Conservation (phyloP, 495 filamentous ascomycete species). For the Amphirosellinia nigrospora region DNA sequence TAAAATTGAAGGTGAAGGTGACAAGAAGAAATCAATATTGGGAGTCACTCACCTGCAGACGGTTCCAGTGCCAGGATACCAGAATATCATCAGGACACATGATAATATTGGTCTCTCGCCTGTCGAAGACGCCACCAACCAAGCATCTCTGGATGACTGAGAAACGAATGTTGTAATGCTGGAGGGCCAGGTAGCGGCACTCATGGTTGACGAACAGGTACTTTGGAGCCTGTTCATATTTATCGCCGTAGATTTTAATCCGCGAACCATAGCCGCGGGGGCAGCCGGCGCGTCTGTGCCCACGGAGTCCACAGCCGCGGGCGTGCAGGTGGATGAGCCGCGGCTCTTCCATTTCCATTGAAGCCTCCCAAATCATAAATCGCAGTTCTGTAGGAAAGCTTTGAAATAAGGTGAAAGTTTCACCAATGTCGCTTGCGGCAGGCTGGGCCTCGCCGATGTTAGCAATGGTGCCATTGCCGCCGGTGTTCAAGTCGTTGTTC, state of each 20-base stretch:
- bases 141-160: not conserved
- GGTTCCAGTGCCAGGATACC: not conserved
- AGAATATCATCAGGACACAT: constrained; percentile 10
- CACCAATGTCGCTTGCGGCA: too few species aligned
- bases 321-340: constrained; percentile 8
- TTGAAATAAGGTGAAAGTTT: not conserved
- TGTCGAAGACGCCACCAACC: not conserved
- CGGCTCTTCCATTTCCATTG: not conserved
- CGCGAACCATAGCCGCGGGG: not conserved
- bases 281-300: not conserved
- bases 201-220: constrained; percentile 8
- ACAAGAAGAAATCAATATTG: not conserved
- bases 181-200: not conserved
- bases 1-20: not conserved
- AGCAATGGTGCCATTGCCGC: not conserved
- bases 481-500: not conserved
- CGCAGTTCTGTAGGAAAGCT: not conserved
- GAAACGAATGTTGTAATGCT: constrained; percentile 11
- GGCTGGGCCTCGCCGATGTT: not conserved
- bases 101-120: not conserved
- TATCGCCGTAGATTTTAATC: not conserved
- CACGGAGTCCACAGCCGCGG: not conserved
- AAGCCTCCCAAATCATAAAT: not conserved
- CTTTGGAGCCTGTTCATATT: not conserved
- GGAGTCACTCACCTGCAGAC: not conserved